Base-by-base conservation (phyloP, 441 rosid genomes). In the Eutrema salsugineum region DNA sequence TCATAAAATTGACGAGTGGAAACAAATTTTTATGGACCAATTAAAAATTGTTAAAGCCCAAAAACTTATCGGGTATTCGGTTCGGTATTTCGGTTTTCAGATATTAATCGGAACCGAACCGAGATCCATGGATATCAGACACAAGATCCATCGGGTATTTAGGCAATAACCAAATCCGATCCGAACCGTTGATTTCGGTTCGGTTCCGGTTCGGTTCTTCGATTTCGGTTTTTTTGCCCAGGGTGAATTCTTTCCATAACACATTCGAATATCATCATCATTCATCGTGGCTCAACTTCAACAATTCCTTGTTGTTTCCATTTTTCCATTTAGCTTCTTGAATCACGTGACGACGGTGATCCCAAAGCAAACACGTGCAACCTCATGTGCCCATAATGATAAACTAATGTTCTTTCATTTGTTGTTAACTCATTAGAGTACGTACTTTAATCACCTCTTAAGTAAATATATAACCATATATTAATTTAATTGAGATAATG, bases 331-430 rank as follows among this genome's bases (percentile, higher is more conserved):
- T n/a, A 11, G 42, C 54, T 77, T 65, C 78, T 80, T 66, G 85
- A 82, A 78, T 74, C 87, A 81, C 82, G 88, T 78, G 87, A 84
- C 56, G 66, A 59, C 76, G 83, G 66, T 79, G 82, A 86, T 84
- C 90, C 90, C 85, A 55, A 80, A 48, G 83, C 67, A 43, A 66
- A 67, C 88, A 88, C 87, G 87, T 88, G 87, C 75, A 30, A 46
- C 49, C 66, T 66, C 88, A 83, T 83, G 85, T 86, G 88, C 83
- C 51, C 72, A 33, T 44, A 44, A 72, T 67, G 73, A 74, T 73
- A 35, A 60, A 60, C 16, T 73, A 19, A 6, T 36, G 39, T 57
- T 66, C 19, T 30, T 33, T 9, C 55, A 27, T 42, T 12, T 36
- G 50, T 35, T 71, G 58, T 61, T 64, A 48, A 51, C 39, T 49